phyloP scores from a whole-genome alignment of 2,329 filamentous ascomycete genomes.

The Pseudonectria foliicola region DNA sequence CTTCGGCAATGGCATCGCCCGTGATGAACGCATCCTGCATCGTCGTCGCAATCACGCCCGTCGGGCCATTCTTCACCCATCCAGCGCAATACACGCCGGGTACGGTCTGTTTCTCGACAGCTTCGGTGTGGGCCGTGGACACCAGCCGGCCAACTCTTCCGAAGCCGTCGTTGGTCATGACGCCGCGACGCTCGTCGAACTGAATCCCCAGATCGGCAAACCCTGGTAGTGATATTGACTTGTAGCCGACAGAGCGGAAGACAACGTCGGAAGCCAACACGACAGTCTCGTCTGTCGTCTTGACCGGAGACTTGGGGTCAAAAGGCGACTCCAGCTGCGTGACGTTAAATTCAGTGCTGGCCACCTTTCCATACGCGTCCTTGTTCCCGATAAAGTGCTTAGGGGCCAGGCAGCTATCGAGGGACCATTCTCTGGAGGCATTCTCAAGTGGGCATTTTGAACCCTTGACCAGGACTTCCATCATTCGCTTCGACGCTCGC shows the following conservation, averaged over 20 bases:
- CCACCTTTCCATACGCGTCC: conserved; percentile 42
- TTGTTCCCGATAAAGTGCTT: conserved; percentile 53
- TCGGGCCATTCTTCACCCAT: conserved; percentile 93
- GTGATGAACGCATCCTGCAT: conserved; percentile 93
- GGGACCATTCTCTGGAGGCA: conserved; percentile 65
- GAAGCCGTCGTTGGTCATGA: conserved; percentile 74
- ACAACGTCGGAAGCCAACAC: conserved; percentile 61
- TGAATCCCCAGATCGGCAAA: conserved; percentile 66
- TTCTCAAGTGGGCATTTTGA: conserved; percentile 43
- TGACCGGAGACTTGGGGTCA: conserved; percentile 42
- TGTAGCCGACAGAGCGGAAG: conserved; percentile 94
- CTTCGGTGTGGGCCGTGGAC: conserved; percentile 18
- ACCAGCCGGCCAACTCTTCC: conserved; percentile 57
- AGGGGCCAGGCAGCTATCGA: conserved; percentile 81
- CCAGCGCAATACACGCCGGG: conserved; percentile 86
- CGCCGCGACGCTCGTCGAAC: conserved; percentile 67
- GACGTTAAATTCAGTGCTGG: conserved; percentile 60
- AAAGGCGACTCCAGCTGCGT: conserved; percentile 50
- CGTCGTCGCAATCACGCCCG: conserved; percentile 90
- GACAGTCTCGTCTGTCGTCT: conserved; percentile 41
- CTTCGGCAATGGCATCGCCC: conserved; percentile 73
- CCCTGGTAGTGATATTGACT: conserved; percentile 68
- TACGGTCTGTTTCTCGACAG: conserved; percentile 34
- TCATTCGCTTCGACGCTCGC: conserved; percentile 67
- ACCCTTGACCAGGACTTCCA: conserved; percentile 75